These are phyloP conservation scores for Mortierella sp. DNA, from an alignment of 371 early-diverging fungal genomes.

Conservation along the genomic window DNA sequence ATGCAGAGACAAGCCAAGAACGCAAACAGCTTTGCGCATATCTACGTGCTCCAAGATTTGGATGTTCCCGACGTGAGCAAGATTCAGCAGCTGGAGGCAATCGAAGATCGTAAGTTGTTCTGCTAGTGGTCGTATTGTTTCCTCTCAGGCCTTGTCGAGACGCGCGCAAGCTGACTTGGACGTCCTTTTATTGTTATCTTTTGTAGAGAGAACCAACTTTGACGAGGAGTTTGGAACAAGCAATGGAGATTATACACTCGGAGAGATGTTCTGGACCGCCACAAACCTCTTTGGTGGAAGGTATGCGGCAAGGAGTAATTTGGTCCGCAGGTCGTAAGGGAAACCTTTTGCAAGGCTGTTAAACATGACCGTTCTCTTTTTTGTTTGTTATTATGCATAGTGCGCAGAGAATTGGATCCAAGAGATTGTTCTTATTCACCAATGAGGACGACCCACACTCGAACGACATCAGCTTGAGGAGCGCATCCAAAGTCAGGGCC, in stretches of 20 bases:
- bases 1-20: constrained; percentile 58
- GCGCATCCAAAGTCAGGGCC: constrained; percentile 71
- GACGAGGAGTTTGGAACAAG: constrained; percentile 66
- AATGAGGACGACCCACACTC: constrained; percentile 75
- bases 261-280: constrained; percentile 76
- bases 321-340: not conserved
- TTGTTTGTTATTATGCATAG: constrained; percentile 19
- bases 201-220: constrained; percentile 48
- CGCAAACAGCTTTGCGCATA: constrained; percentile 63
- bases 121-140: not conserved
- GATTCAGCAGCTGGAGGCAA: constrained; percentile 70
- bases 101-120: constrained; percentile 64
- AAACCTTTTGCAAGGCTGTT: not conserved
- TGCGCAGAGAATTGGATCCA: constrained; percentile 65
- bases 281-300: constrained; percentile 68
- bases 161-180: not conserved
- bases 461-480: constrained; percentile 60
- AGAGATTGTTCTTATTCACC: constrained; percentile 79
- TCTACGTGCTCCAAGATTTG: constrained; percentile 73
- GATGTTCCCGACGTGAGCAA: constrained; percentile 72
- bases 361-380: not conserved
- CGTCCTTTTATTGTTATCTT: constrained; percentile 10
- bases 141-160: not conserved
- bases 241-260: constrained; percentile 64
- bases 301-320: constrained; percentile 43